Conservation (phyloP, 208 protist species). For the Trypanosoma lewisi region DNA sequence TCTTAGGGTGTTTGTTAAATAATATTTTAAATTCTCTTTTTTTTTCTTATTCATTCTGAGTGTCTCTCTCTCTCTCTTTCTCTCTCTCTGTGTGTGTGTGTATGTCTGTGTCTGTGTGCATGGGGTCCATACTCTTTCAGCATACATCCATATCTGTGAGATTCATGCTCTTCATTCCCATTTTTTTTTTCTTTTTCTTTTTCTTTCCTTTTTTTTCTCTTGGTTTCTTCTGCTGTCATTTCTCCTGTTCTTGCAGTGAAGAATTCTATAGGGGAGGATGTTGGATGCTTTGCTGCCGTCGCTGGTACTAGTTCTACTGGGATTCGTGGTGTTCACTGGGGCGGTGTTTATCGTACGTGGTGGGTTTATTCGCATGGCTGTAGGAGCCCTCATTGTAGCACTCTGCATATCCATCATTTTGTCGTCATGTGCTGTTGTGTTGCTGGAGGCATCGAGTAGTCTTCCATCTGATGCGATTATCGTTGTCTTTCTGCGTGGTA, state of each 20-base stretch:
- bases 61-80: too few species aligned
- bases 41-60: too few species aligned
- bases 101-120: too few species aligned
- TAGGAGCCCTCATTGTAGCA: conserved; percentile 43
- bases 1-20: too few species aligned
- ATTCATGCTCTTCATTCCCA: background rate
- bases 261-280: background rate
- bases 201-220: background rate
- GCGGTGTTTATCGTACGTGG: conserved; percentile 34
- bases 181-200: conserved; percentile 17
- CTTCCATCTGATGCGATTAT: conserved; percentile 10
- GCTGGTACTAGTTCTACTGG: conserved; percentile 21
- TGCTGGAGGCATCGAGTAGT: conserved; percentile 23
- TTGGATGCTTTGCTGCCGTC: background rate
- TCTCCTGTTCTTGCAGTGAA: background rate
- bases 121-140: too few species aligned
- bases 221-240: too few species aligned
- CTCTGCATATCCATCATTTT: conserved; percentile 42
- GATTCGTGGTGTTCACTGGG: conserved; percentile 31
- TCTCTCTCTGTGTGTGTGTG: too few species aligned
- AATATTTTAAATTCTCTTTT: too few species aligned
- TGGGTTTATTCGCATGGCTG: conserved; percentile 43
- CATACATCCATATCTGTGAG: too few species aligned
- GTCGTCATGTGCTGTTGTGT: conserved; percentile 34
- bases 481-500: conserved; percentile 33